Percentiles rank a stretch among this genome's conserved stretches.
Conservation (phyloP, 352 stramenopile genomes). For the Pythium brassicae region DNA sequence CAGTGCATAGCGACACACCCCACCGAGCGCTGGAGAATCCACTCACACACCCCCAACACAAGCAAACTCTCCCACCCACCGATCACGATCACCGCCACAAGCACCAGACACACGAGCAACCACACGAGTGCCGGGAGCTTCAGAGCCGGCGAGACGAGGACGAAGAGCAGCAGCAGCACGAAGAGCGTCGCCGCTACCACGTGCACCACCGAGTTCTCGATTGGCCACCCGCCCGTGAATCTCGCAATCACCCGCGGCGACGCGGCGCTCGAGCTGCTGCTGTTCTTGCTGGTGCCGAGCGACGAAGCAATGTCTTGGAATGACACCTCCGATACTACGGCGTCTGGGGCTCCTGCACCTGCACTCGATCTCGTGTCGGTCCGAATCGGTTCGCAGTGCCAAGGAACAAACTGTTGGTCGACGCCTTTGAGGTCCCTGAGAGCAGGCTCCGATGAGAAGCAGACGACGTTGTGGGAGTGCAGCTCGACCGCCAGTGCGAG, state of each 20-base stretch:
- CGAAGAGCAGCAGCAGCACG: conserved; percentile 1
- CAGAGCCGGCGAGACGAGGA: not conserved
- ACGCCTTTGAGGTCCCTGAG: not conserved
- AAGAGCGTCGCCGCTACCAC: not conserved
- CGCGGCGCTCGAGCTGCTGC: no score
- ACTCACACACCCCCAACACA: no score
- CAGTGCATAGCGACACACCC: no score
- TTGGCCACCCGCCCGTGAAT: conserved; percentile 1
- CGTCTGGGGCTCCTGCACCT: not conserved
- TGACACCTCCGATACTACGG: not conserved
- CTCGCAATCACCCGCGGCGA: no score
- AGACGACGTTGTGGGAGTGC: not conserved
- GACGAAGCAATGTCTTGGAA: not conserved
- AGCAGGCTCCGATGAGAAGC: not conserved
- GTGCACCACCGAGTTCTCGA: conserved; percentile 3
- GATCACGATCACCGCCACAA: not conserved
- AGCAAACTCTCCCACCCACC: no score
- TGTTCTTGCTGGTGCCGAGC: not conserved
- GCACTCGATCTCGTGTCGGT: not conserved
- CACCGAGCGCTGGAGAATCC: not conserved
- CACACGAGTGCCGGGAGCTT: not conserved
- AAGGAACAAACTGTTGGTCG: not conserved
- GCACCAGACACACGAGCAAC: not conserved
- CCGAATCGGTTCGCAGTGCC: not conserved
- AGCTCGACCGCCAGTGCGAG: not conserved